These are phyloP conservation scores for Fusarium musae DNA, from an alignment of 2,329 filamentous ascomycete species.

Conservation along the genomic window DNA sequence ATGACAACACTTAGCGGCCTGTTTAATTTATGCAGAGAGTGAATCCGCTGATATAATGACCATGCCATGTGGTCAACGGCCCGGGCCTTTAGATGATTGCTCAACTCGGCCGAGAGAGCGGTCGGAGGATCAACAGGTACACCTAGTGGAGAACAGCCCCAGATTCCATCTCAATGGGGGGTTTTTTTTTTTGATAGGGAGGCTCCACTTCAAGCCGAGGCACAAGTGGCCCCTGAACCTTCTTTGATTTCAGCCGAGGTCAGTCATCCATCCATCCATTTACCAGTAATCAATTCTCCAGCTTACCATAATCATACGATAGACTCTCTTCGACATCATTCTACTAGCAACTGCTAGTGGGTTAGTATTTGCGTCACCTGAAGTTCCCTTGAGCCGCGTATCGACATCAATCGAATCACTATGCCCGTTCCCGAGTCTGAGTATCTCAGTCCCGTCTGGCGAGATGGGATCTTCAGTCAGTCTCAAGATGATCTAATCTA, in stretches of 20 bases:
- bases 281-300: neutral
- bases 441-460: conserved; percentile 87
- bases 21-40: neutral
- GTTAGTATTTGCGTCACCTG: neutral
- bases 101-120: conserved; percentile 37
- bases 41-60: neutral
- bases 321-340: neutral
- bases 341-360: no score
- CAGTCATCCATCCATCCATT: neutral
- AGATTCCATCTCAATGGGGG: conserved; percentile 19
- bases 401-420: neutral
- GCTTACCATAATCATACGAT: neutral
- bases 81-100: conserved; percentile 1
- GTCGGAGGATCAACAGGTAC: neutral
- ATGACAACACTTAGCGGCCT: neutral
- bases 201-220: conserved; percentile 38
- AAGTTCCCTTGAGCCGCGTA: neutral
- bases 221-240: neutral
- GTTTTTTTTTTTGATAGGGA: neutral
- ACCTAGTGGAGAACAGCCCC: conserved; percentile 21
- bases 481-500: neutral
- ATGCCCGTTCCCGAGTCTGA: conserved; percentile 79
- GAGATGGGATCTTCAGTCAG: conserved; percentile 85
- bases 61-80: conserved; percentile 3
- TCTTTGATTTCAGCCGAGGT: neutral